phyloP scores from a whole-genome alignment of 2,329 filamentous ascomycete genomes.

The Sarocladiaceae sp. region DNA sequence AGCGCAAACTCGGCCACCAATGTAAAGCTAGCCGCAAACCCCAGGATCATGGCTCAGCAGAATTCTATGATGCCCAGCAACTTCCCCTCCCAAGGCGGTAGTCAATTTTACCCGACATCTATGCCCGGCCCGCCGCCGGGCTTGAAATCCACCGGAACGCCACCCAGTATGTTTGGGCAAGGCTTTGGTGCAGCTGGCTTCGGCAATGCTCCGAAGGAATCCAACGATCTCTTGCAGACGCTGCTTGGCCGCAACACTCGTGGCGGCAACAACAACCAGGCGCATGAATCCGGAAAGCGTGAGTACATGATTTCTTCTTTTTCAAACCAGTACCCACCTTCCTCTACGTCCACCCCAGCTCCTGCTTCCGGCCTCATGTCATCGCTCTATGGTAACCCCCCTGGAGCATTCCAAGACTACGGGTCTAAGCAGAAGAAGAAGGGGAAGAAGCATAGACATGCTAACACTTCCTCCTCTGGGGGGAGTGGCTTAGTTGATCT shows the following conservation, averaged over 20 bases:
- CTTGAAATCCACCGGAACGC: slow-evolving; percentile 89
- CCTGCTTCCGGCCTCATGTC: slow-evolving; percentile 85
- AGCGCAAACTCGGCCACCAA: slow-evolving; percentile 41
- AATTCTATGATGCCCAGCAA: slow-evolving; percentile 75
- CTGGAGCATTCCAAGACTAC: slow-evolving; percentile 84
- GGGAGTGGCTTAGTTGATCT: slow-evolving; percentile 99
- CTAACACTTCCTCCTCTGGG: slow-evolving; percentile 99
- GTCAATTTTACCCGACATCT: slow-evolving; percentile 74
- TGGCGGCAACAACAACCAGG: slow-evolving; percentile 59
- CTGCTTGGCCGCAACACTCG: slow-evolving; percentile 58
- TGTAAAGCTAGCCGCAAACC: slow-evolving; percentile 72
- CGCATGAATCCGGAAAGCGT: slow-evolving; percentile 89
- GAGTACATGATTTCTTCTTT: slow-evolving; percentile 95
- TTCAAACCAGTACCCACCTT: slow-evolving; percentile 78
- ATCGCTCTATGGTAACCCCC: slow-evolving; percentile 83
- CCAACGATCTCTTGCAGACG: slow-evolving; percentile 64
- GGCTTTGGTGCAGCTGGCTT: slow-evolving; percentile 71
- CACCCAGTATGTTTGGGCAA: slow-evolving; percentile 91
- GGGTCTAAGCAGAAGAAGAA: slow-evolving; percentile 99
- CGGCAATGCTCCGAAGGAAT: slow-evolving; percentile 63
- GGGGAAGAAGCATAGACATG: slow-evolving; percentile 99
- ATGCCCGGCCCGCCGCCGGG: slow-evolving; percentile 93
- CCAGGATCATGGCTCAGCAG: slow-evolving; percentile 77
- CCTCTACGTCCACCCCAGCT: slow-evolving; percentile 74
- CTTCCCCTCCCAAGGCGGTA: slow-evolving; percentile 53